phyloP scores from a whole-genome alignment of 2,329 filamentous ascomycete genomes.

The Fusarium multiceps region DNA sequence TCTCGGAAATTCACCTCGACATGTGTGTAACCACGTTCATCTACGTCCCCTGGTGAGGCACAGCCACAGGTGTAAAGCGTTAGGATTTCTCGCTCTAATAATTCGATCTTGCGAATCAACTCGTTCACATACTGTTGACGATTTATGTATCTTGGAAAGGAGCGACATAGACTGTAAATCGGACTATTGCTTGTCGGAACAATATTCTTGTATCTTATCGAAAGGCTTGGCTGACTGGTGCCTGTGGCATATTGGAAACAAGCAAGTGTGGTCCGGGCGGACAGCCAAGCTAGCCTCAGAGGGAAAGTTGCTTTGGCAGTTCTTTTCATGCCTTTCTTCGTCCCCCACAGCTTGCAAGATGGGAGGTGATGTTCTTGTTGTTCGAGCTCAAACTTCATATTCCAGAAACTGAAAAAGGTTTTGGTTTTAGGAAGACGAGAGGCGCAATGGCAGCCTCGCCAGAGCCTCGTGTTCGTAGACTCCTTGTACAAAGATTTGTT shows the following conservation, averaged over 20 bases:
- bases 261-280: neutral
- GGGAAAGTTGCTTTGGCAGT: neutral
- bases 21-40: fast-evolving
- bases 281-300: neutral
- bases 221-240: neutral
- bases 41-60: neutral
- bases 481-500: fast-evolving
- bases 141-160: too few relatives aligned
- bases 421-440: neutral
- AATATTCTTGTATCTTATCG: neutral
- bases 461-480: fast-evolving
- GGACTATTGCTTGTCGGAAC: fast-evolving
- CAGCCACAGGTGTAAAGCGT: neutral
- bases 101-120: neutral
- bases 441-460: neutral
- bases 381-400: neutral
- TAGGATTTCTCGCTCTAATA: neutral
- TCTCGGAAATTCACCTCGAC: neutral
- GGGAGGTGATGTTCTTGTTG: neutral
- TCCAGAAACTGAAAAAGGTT: neutral
- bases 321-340: neutral
- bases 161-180: neutral
- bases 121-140: too few relatives aligned
- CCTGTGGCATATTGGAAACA: neutral
- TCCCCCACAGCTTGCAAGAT: neutral